A percentile compares a stretch with the other conserved stretches of the same genome.
Evolutionary conservation across 78 protist species (phyloP).

Genomic region (Cavenderia fasciculata): DNA sequence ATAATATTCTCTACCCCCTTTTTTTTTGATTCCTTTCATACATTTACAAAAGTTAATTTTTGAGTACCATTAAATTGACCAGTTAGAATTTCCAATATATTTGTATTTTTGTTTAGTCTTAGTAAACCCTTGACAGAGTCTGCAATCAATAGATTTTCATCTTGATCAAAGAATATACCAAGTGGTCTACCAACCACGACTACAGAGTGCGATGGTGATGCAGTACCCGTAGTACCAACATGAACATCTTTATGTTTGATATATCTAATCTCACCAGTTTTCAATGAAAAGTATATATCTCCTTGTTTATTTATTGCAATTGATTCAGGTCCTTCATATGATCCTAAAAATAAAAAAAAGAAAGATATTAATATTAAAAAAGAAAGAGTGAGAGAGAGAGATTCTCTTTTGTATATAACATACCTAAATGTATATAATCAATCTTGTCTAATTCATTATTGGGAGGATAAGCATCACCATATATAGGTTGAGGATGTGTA

Average conservation of each 20-base stretch:
- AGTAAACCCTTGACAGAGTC: slow-evolving; percentile 64
- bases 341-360: slow-evolving; percentile 16
- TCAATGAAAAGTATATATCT: background rate
- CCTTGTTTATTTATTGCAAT: background rate
- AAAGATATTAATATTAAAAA: no score
- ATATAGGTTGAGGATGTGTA: background rate
- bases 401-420: no score
- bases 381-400: no score
- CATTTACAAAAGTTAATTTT: slow-evolving; percentile 35
- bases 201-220: background rate
- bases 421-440: no score
- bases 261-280: slow-evolving; percentile 29
- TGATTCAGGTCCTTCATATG: slow-evolving; percentile 23
- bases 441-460: background rate
- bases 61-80: background rate
- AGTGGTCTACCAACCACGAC: slow-evolving; percentile 36
- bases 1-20: no score
- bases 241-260: background rate
- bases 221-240: background rate
- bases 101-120: background rate
- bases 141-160: slow-evolving; percentile 46
- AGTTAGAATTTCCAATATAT: background rate
- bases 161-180: slow-evolving; percentile 39
- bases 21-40: no score
- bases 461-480: background rate